These are phyloP conservation scores for Melaleuca alternifolia DNA, from an alignment of 345 rosid species.

Conservation along the genomic window DNA sequence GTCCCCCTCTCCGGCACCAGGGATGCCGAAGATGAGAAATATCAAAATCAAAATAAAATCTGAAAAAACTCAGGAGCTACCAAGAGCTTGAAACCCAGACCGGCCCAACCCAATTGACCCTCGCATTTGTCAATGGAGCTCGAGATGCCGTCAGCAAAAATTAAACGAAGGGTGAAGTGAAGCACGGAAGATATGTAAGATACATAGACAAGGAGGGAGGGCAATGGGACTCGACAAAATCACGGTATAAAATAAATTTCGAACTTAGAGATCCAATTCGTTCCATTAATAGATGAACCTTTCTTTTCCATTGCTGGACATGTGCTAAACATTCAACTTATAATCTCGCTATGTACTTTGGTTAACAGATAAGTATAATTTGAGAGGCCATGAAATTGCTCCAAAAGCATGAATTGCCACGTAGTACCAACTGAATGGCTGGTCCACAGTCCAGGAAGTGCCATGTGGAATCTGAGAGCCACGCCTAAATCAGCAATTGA, in stretches of 20 bases:
- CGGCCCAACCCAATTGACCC: background rate
- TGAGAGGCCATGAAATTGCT: background rate
- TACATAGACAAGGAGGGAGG: background rate
- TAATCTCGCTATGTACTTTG: background rate
- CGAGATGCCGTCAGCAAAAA: background rate
- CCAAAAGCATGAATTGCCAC: background rate
- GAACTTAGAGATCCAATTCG: background rate
- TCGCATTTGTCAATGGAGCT: background rate
- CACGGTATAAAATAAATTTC: background rate
- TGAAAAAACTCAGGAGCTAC: background rate
- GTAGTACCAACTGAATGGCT: background rate
- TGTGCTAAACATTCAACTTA: background rate
- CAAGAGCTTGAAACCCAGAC: background rate
- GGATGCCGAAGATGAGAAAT: background rate
- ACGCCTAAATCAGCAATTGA: background rate
- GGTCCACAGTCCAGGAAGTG: background rate
- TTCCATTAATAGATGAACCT: background rate
- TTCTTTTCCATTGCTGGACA: background rate
- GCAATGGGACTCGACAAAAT: background rate
- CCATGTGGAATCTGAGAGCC: background rate
- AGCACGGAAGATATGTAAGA: fast-evolving
- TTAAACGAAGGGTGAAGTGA: background rate
- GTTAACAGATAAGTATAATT: fast-evolving
- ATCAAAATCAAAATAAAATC: background rate
- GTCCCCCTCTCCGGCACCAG: background rate